Percentiles rank a stretch among this genome's conserved stretches.
phyloP scores from a whole-genome alignment of 345 rosid genomes.

The Abelmoschus esculentus region DNA sequence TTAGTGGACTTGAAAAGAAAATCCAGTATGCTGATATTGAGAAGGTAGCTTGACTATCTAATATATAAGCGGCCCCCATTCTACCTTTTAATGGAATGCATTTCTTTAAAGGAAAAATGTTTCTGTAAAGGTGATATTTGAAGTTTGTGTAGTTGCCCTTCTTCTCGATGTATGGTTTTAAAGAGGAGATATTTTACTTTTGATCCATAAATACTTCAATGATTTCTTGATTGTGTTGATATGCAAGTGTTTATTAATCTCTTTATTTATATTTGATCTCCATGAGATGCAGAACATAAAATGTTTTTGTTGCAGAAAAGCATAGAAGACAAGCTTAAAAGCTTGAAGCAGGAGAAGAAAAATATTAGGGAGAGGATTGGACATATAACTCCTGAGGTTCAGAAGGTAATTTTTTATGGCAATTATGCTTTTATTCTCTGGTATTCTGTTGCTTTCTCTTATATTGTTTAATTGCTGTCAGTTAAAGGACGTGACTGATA shows the following conservation, averaged over 20 bases:
- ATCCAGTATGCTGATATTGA: constrained; percentile 94
- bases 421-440: background rate
- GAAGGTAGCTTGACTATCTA: constrained; percentile 42
- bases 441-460: background rate
- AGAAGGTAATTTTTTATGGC: constrained; percentile 45
- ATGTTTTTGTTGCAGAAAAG: constrained; percentile 54
- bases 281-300: constrained; percentile 1
- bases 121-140: background rate
- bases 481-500: constrained; percentile 55
- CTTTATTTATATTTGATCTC: background rate
- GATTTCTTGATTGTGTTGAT: constrained; percentile 9
- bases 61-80: background rate
- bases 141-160: background rate
- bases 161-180: background rate
- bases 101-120: background rate
- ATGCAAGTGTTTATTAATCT: background rate
- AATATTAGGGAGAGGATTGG: constrained; percentile 56
- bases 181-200: background rate
- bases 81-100: constrained; percentile 1
- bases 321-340: constrained; percentile 71
- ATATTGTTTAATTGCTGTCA: constrained; percentile 28
- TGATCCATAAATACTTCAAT: background rate
- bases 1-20: constrained; percentile 95
- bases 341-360: constrained; percentile 64
- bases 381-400: constrained; percentile 57